A percentile compares a stretch with the other conserved stretches of the same genome.
Evolutionary conservation across 352 stramenopile genomes (phyloP).

Genomic region (Albugo candida): DNA sequence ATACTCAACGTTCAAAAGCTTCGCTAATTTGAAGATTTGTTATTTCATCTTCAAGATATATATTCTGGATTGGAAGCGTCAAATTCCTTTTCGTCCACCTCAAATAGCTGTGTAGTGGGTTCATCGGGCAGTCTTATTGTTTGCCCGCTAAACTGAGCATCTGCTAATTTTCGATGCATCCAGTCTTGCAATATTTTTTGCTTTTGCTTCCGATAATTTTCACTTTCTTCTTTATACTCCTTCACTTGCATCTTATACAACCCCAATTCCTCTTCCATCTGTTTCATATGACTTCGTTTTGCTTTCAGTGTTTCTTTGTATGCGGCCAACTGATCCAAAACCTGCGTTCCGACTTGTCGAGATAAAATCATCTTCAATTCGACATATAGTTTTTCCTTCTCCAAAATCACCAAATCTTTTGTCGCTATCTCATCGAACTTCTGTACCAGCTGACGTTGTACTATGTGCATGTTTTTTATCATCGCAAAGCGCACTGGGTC

Average conservation of each 20-base stretch:
- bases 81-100: too few relatives aligned
- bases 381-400: constrained; percentile 85
- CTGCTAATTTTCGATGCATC: too few relatives aligned
- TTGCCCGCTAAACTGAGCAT: too few relatives aligned
- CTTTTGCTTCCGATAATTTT: constrained; percentile 39
- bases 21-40: too few relatives aligned
- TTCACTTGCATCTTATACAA: constrained; percentile 88
- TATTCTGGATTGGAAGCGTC: too few relatives aligned
- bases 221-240: constrained; percentile 47
- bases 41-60: too few relatives aligned
- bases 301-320: constrained; percentile 81
- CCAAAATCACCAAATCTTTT: constrained; percentile 51
- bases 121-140: too few relatives aligned
- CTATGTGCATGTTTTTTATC: constrained; percentile 68
- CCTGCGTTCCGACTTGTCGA: constrained; percentile 70
- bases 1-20: constrained; percentile 28
- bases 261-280: constrained; percentile 80
- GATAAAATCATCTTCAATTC: constrained; percentile 81
- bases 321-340: constrained; percentile 66
- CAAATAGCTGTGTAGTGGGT: too few relatives aligned
- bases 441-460: constrained; percentile 75
- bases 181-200: background rate
- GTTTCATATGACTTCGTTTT: constrained; percentile 54
- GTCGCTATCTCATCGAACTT: constrained; percentile 48
- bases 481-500: constrained; percentile 80